These are phyloP conservation scores for Tolypocladium ovalisporum DNA, from an alignment of 2,329 filamentous ascomycete genomes.

Conservation along the genomic window DNA sequence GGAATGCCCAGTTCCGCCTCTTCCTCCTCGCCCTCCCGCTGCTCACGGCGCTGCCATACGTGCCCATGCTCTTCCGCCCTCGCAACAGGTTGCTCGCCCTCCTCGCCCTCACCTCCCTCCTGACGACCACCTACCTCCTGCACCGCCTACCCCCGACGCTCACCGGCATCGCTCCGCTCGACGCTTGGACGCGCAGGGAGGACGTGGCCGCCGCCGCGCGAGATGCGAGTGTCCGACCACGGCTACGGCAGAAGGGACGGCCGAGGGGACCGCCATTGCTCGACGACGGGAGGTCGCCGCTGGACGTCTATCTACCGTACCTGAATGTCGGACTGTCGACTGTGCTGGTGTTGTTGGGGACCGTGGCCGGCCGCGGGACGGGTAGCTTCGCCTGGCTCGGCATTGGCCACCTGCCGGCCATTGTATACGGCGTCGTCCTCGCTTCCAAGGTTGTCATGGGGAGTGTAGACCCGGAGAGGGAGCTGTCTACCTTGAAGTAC, in stretches of 20 bases:
- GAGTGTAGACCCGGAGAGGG: conserved; percentile 55
- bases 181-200: conserved; percentile 26
- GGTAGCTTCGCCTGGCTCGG: conserved; percentile 26
- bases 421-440: conserved; percentile 51
- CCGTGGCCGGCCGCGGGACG: conserved; percentile 22
- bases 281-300: conserved; percentile 25
- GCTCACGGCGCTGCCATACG: conserved; percentile 43
- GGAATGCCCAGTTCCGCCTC: conserved; percentile 46
- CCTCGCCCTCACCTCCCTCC: conserved; percentile 52
- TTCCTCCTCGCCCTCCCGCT: conserved; percentile 51
- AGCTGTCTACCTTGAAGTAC: conserved; percentile 52
- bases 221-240: conserved; percentile 1
- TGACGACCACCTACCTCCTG: conserved; percentile 51
- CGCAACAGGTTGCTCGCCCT: conserved; percentile 33
- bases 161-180: conserved; percentile 41
- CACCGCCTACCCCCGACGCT: conserved; percentile 40
- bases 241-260: conserved; percentile 4
- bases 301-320: conserved; percentile 47
- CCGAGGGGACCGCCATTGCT: conserved; percentile 7
- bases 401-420: conserved; percentile 39
- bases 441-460: conserved; percentile 55
- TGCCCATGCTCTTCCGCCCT: conserved; percentile 22
- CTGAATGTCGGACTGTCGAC: conserved; percentile 48
- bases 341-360: conserved; percentile 37
- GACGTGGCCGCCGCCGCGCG: conserved; percentile 8